A percentile compares a stretch with the other conserved stretches of the same genome.
These are phyloP conservation scores for Aureobasidium melanogenum DNA, from an alignment of 2,329 filamentous ascomycete genomes.

Conservation along the genomic window DNA sequence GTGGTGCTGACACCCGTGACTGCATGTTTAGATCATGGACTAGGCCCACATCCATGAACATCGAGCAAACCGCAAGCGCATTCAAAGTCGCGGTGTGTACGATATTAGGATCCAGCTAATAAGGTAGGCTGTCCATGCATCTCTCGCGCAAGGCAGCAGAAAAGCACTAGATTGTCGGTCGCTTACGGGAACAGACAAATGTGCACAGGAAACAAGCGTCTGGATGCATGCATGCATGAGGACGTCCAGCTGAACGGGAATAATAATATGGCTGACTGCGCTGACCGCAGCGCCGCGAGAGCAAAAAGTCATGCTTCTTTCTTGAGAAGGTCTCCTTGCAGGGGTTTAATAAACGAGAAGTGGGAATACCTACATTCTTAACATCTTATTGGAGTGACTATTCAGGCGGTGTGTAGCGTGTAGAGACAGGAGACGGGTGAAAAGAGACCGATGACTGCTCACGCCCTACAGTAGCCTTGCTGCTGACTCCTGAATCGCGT, in stretches of 20 bases:
- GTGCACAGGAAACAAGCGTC: too few species aligned
- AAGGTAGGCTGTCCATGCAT: too few species aligned
- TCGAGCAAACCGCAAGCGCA: neutral
- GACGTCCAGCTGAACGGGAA: too few species aligned
- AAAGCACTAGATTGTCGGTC: neutral
- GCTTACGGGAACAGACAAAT: too few species aligned
- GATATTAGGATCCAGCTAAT: too few species aligned
- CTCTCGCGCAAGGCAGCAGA: too few species aligned
- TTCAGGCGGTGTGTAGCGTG: neutral
- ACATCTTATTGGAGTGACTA: neutral
- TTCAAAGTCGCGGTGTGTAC: neutral
- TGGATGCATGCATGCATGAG: too few species aligned
- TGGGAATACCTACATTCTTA: neutral
- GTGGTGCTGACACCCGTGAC: neutral
- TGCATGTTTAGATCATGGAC: neutral
- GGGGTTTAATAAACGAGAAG: neutral
- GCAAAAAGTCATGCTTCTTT: neutral
- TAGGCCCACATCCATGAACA: neutral
- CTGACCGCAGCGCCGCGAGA: neutral
- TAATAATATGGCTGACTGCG: too few species aligned
- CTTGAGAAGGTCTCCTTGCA: neutral
- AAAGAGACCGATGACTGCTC: neutral
- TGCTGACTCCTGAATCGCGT: neutral
- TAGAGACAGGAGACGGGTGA: neutral
- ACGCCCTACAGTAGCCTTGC: neutral